These are phyloP conservation scores for Aristolochia fimbriata DNA, from an alignment of 164 flowering plant species.

Conservation along the genomic window DNA sequence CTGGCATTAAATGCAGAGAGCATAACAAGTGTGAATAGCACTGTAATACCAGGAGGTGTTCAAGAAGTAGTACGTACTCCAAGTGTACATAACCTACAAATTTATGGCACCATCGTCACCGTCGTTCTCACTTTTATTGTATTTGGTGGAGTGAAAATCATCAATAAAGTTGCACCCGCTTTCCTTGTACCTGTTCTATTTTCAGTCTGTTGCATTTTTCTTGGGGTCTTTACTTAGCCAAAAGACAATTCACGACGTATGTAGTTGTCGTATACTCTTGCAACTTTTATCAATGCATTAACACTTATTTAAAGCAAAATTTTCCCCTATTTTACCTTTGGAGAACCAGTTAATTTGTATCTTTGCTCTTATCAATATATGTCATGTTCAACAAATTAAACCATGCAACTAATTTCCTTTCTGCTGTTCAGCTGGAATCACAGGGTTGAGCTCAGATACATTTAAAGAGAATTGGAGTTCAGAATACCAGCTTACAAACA, in stretches of 20 bases:
- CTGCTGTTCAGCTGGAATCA: conserved; percentile 57
- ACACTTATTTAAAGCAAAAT: too few species aligned
- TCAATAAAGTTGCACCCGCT: conserved; percentile 96
- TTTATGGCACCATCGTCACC: conserved; percentile 92
- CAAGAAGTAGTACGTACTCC: conserved; percentile 45
- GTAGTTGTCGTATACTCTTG: conserved; percentile 9
- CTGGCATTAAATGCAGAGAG: conserved; percentile 38
- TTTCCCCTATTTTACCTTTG: too few species aligned
- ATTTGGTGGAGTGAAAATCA: conserved; percentile 98
- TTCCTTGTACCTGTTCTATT: conserved; percentile 86
- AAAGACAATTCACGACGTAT: conserved; percentile 56
- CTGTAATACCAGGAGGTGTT: conserved; percentile 19
- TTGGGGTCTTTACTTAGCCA: conserved; percentile 58
- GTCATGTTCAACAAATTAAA: too few species aligned
- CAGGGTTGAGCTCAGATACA: conserved; percentile 71
- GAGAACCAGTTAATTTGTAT: too few species aligned
- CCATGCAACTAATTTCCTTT: conserved; percentile 1
- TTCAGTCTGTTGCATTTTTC: conserved; percentile 78
- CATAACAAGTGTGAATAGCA: conserved; percentile 63
- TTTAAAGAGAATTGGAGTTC: conserved; percentile 87
- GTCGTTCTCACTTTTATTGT: conserved; percentile 86
- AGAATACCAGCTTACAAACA: conserved; percentile 69
- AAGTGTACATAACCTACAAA: conserved; percentile 85
- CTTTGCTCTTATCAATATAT: too few species aligned
- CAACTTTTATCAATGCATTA: background rate